Evolutionary conservation across 768 basidiomycete genomes (phyloP).

Genomic region (Dendrothele bispora): DNA sequence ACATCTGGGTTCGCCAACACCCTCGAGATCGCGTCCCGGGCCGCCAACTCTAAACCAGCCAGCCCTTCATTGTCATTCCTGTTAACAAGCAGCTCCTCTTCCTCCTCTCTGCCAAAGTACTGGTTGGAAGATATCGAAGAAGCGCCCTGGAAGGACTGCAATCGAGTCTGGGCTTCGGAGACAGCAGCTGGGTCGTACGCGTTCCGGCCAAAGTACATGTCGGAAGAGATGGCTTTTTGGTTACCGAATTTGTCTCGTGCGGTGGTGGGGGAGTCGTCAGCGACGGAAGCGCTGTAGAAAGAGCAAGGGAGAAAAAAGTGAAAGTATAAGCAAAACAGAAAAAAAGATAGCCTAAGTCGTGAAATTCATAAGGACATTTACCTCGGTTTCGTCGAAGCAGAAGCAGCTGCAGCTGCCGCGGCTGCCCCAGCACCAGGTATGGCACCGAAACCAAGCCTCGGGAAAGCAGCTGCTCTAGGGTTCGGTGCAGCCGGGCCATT

Average conservation of each 20-base stretch:
- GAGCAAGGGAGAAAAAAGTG: background rate
- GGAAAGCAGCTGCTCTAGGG: conserved; percentile 46
- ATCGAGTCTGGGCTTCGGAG: conserved; percentile 77
- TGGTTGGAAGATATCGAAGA: conserved; percentile 92
- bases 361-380: conserved; percentile 14
- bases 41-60: conserved; percentile 58
- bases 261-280: conserved; percentile 66
- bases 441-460: conserved; percentile 83
- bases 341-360: background rate
- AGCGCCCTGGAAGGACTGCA: conserved; percentile 87
- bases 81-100: conserved; percentile 49
- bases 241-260: conserved; percentile 89
- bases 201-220: conserved; percentile 94
- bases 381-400: conserved; percentile 32
- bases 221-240: conserved; percentile 97
- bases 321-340: conserved; percentile 1
- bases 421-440: conserved; percentile 63
- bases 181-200: conserved; percentile 74
- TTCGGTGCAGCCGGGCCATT: conserved; percentile 8
- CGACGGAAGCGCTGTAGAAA: conserved; percentile 14
- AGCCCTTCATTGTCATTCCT: conserved; percentile 12
- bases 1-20: conserved; percentile 86
- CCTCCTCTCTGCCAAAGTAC: conserved; percentile 93
- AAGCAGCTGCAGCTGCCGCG: conserved; percentile 42
- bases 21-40: conserved; percentile 72